Percentiles rank a stretch among this genome's conserved stretches.
Conservation (phyloP, 2,329 filamentous ascomycete species). For the Nemania serpens region DNA sequence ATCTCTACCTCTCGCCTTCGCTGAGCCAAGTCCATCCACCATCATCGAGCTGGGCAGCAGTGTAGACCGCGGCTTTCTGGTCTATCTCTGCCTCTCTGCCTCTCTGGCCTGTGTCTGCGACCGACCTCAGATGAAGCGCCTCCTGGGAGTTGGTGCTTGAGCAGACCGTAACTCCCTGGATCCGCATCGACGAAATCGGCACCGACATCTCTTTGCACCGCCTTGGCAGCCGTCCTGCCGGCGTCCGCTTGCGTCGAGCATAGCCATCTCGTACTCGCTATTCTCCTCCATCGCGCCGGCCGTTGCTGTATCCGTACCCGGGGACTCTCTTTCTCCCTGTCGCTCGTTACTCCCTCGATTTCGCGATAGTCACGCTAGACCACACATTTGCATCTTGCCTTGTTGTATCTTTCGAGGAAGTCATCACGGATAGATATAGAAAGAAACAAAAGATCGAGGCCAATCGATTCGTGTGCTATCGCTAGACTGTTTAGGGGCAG, state of each 20-base stretch:
- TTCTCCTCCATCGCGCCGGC: constrained; percentile 3
- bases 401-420: constrained; percentile 16
- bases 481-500: constrained; percentile 25
- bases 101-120: constrained; percentile 6
- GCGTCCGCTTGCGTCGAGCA: background rate
- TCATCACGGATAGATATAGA: constrained; percentile 27
- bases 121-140: constrained; percentile 22
- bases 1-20: constrained; percentile 3
- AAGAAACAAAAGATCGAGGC: constrained; percentile 10
- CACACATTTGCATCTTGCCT: constrained; percentile 8
- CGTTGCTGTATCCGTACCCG: constrained; percentile 4
- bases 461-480: constrained; percentile 7
- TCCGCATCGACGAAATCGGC: background rate
- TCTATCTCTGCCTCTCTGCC: too few relatives aligned
- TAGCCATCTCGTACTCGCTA: background rate
- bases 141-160: constrained; percentile 2
- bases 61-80: constrained; percentile 14
- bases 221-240: background rate
- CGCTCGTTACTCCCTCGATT: constrained; percentile 38
- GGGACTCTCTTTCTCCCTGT: constrained; percentile 33
- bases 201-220: background rate
- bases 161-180: constrained; percentile 12
- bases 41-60: constrained; percentile 10
- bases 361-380: constrained; percentile 13
- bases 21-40: constrained; percentile 5